Conservation (phyloP, 495 filamentous ascomycete species). For the Glutinoglossum americanum region DNA sequence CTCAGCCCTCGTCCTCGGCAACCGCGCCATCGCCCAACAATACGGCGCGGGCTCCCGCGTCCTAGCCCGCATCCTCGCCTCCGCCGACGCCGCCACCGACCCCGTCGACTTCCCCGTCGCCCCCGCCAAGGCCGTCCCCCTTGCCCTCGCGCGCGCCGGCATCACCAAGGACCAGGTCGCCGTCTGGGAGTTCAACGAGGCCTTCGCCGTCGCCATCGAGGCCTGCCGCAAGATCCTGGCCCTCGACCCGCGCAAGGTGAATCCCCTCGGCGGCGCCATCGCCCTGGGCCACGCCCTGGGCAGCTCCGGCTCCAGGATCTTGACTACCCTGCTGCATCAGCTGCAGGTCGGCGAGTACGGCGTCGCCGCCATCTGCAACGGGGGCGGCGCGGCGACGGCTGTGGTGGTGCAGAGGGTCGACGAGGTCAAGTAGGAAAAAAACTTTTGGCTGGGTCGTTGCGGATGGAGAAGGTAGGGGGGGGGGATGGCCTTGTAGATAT, state of each 20-base stretch:
- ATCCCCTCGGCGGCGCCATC: conserved; percentile 78
- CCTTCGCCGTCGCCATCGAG: conserved; percentile 89
- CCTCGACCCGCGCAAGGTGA: conserved; percentile 56
- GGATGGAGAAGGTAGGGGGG: too few species aligned
- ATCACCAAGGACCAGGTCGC: conserved; percentile 76
- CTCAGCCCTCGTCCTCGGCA: conserved; percentile 70
- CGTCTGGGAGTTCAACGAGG: conserved; percentile 96
- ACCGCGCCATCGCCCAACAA: conserved; percentile 49
- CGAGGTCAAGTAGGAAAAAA: conserved; percentile 16
- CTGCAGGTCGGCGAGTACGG: conserved; percentile 83
- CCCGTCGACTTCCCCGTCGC: conserved; percentile 93
- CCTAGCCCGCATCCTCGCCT: conserved; percentile 62
- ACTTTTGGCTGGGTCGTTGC: too few species aligned
- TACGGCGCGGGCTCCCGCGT: conserved; percentile 53
- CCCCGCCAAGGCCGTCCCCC: conserved; percentile 75
- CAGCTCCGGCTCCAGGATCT: conserved; percentile 80
- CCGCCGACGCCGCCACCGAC: conserved; percentile 78
- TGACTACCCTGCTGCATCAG: conserved; percentile 77
- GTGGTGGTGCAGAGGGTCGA: conserved; percentile 82
- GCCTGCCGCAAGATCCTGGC: conserved; percentile 82
- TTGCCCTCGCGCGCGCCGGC: conserved; percentile 72
- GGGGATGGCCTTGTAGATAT: background rate
- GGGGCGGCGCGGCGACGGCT: conserved; percentile 76
- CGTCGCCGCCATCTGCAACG: conserved; percentile 90
- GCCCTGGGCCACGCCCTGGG: conserved; percentile 86